Conservation (phyloP, 345 rosid genomes). For the Eucalyptus erythrocorys region DNA sequence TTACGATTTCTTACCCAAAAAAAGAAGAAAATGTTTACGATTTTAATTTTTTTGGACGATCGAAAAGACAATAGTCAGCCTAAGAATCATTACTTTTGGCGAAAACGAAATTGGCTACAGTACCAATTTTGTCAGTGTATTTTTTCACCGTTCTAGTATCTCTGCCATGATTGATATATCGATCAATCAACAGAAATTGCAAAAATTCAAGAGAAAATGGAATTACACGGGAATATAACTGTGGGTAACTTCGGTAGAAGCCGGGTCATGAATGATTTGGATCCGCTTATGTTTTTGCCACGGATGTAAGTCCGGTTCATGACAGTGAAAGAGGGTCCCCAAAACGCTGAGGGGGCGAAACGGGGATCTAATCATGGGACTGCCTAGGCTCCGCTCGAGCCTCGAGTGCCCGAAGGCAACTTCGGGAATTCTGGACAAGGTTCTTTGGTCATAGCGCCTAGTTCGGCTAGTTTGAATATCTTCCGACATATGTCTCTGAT, state of each 20-base stretch:
- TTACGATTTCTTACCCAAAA: background rate
- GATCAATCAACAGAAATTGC: background rate
- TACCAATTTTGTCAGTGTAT: background rate
- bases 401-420: background rate
- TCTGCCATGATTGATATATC: background rate
- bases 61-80: background rate
- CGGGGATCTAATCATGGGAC: background rate
- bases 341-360: background rate
- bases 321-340: background rate
- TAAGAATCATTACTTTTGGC: background rate
- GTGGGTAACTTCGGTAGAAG: background rate
- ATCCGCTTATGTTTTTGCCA: background rate
- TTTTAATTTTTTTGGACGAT: background rate
- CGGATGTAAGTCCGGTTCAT: background rate
- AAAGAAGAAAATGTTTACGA: background rate
- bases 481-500: background rate
- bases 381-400: background rate
- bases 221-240: background rate
- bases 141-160: background rate
- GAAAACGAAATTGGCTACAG: background rate
- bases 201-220: background rate
- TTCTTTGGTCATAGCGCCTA: background rate
- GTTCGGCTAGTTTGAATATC: background rate
- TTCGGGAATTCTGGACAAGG: background rate
- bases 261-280: background rate